phyloP scores from a whole-genome alignment of 208 protist genomes.

The Phytomonas sp. region DNA sequence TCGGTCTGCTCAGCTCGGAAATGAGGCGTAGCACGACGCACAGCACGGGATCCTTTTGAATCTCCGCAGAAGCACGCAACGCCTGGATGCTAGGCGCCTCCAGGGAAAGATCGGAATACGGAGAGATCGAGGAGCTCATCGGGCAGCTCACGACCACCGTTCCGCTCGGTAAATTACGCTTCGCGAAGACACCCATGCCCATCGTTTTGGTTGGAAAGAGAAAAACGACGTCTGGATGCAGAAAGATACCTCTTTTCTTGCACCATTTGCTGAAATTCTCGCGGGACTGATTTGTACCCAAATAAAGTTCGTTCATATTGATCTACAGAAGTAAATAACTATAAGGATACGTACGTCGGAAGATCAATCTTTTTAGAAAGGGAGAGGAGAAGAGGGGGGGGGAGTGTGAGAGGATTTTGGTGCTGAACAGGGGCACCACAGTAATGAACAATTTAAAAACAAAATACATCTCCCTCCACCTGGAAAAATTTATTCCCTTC shows the following conservation, averaged over 20 bases:
- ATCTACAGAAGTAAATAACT: constrained; percentile 6
- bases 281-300: constrained; percentile 50
- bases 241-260: constrained; percentile 68
- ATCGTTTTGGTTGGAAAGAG: constrained; percentile 80
- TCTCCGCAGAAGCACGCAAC: constrained; percentile 18
- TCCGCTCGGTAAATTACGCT: constrained; percentile 30
- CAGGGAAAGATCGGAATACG: constrained; percentile 39
- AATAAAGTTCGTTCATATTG: constrained; percentile 11
- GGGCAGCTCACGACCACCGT: constrained; percentile 79
- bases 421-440: too few relatives aligned
- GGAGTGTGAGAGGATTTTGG: too few relatives aligned
- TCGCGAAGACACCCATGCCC: constrained; percentile 73
- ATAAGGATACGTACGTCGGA: not conserved
- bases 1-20: constrained; percentile 42
- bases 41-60: constrained; percentile 21
- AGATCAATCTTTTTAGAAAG: not conserved
- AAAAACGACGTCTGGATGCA: constrained; percentile 78
- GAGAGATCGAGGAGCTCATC: constrained; percentile 41
- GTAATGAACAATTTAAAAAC: not conserved
- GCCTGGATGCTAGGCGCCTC: constrained; percentile 27
- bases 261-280: constrained; percentile 54
- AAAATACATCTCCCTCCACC: not conserved
- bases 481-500: too few relatives aligned
- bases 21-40: constrained; percentile 63
- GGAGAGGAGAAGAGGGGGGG: too few relatives aligned